Evolutionary conservation across 148 eudicot species (phyloP).

Genomic region (Silene conica): DNA sequence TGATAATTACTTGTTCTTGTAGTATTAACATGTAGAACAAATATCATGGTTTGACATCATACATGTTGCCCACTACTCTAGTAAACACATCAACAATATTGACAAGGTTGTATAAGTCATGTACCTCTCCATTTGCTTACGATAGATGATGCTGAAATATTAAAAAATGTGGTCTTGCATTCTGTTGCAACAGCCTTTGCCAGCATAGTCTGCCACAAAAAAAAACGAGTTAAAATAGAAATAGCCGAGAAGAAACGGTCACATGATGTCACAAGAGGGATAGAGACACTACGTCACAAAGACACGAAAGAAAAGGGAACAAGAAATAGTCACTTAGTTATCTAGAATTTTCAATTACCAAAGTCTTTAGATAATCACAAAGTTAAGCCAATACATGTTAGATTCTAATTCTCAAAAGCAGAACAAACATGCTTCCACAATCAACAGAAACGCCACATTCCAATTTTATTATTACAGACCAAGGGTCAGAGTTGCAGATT

Average conservation of each 20-base stretch:
- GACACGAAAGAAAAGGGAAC: background rate
- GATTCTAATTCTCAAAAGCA: background rate
- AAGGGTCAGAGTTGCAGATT: background rate
- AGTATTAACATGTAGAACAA: background rate
- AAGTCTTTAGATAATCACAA: background rate
- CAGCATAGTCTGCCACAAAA: slow-evolving; percentile 82
- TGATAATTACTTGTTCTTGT: too few species aligned
- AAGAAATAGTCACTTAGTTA: background rate
- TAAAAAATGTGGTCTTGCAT: slow-evolving; percentile 97
- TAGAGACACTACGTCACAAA: background rate
- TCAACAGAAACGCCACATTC: background rate
- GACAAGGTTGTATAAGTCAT: slow-evolving; percentile 10
- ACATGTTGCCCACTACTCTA: background rate
- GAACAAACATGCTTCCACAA: background rate
- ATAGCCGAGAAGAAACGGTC: background rate
- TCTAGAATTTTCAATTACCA: background rate
- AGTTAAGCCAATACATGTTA: background rate
- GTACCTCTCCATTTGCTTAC: slow-evolving; percentile 99
- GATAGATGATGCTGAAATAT: slow-evolving; percentile 96
- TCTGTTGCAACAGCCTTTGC: slow-evolving; percentile 99
- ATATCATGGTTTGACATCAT: background rate
- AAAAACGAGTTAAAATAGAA: slow-evolving; percentile 3
- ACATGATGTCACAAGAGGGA: background rate
- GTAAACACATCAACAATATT: background rate
- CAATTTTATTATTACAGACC: background rate